A percentile compares a stretch with the other conserved stretches of the same genome.
phyloP scores from a whole-genome alignment of 192 early-diverging fungal species.

The Backusella sp. region DNA sequence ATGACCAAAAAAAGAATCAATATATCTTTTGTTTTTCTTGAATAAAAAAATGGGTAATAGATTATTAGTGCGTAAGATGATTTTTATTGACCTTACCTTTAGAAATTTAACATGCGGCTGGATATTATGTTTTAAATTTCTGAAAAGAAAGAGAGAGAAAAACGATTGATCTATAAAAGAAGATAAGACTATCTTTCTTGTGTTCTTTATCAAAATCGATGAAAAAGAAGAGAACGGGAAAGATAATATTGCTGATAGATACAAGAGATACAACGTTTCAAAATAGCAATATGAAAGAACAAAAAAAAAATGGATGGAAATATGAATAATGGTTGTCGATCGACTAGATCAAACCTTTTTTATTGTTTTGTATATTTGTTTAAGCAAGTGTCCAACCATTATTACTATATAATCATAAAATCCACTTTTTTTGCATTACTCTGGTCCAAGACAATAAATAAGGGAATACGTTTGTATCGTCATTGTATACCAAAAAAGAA shows the following conservation, averaged over 20 bases:
- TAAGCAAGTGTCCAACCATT: not conserved
- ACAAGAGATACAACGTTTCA: not conserved
- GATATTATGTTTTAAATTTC: not conserved
- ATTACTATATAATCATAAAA: slow-evolving; percentile 7
- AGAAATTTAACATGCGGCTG: too few relatives aligned
- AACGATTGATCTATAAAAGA: not conserved
- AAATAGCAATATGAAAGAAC: not conserved
- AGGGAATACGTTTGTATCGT: not conserved
- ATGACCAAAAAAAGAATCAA: not conserved
- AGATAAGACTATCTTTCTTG: not conserved
- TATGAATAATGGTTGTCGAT: not conserved
- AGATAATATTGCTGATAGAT: not conserved
- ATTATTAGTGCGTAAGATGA: not conserved
- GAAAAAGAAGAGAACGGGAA: not conserved
- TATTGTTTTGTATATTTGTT: not conserved
- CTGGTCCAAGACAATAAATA: not conserved
- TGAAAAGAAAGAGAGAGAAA: not conserved
- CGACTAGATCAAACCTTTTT: not conserved
- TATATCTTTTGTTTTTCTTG: not conserved
- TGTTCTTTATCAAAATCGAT: not conserved
- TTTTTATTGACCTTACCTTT: not conserved
- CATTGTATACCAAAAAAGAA: not conserved
- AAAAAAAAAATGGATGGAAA: not conserved
- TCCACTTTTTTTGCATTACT: not conserved
- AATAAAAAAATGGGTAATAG: not conserved